Conservation (phyloP, 495 filamentous ascomycete genomes). For the Penicillium pancosmium region DNA sequence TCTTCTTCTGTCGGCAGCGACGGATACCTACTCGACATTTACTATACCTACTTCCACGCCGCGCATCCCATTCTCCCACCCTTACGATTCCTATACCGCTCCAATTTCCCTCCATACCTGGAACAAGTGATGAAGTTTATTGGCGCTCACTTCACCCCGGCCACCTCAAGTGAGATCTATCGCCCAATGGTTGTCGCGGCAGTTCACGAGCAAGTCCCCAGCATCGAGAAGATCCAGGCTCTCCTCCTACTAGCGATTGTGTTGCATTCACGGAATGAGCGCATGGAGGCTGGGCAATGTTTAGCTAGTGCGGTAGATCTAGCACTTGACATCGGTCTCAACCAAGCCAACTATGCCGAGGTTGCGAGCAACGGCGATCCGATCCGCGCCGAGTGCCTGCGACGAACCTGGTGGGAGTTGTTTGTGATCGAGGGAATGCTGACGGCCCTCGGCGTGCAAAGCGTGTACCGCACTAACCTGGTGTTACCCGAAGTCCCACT, state of each 20-base stretch:
- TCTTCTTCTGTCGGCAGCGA: slow-evolving; percentile 36
- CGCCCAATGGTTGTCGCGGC: slow-evolving; percentile 39
- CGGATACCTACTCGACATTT: slow-evolving; percentile 50
- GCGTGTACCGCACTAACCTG: slow-evolving; percentile 35
- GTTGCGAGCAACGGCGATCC: slow-evolving; percentile 50
- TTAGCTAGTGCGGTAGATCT: slow-evolving; percentile 67
- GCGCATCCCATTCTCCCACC: slow-evolving; percentile 50
- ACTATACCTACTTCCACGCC: slow-evolving; percentile 49
- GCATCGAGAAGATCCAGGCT: slow-evolving; percentile 66
- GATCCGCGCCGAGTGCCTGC: slow-evolving; percentile 72
- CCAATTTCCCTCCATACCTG: slow-evolving; percentile 37
- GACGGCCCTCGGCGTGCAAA: slow-evolving; percentile 48
- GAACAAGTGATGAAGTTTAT: slow-evolving; percentile 53
- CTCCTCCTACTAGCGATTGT: slow-evolving; percentile 76
- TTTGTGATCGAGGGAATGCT: slow-evolving; percentile 71
- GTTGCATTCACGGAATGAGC: slow-evolving; percentile 74
- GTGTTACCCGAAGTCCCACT: slow-evolving; percentile 43
- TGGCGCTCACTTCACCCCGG: slow-evolving; percentile 46
- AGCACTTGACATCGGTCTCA: slow-evolving; percentile 75
- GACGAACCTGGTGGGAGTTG: slow-evolving; percentile 91
- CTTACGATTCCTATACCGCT: slow-evolving; percentile 32
- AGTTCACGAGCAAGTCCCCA: slow-evolving; percentile 37
- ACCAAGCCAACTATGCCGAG: slow-evolving; percentile 56
- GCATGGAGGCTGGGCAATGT: slow-evolving; percentile 64
- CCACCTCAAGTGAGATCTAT: slow-evolving; percentile 43